These are phyloP conservation scores for Pseudogymnoascus sp. DNA, from an alignment of 2,329 filamentous ascomycete genomes.

Conservation along the genomic window DNA sequence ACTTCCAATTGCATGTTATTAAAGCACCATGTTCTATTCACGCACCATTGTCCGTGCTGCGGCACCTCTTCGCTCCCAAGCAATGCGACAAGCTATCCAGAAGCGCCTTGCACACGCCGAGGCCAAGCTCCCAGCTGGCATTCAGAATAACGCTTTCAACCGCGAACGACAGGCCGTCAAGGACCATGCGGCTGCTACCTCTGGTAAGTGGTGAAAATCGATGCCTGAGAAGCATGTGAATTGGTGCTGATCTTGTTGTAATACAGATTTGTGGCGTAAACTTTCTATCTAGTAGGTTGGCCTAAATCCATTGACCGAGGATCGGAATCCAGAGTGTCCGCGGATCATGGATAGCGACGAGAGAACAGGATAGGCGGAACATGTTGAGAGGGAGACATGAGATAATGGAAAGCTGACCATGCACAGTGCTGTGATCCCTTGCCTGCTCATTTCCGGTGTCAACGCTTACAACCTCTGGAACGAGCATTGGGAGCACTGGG, in stretches of 20 bases:
- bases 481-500: conserved; percentile 96
- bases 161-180: conserved; percentile 85
- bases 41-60: conserved; percentile 53
- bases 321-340: not conserved
- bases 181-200: conserved; percentile 77
- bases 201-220: conserved; percentile 52
- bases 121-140: conserved; percentile 33
- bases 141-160: conserved; percentile 86
- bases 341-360: not conserved
- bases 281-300: conserved; percentile 84
- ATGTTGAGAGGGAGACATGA: not conserved
- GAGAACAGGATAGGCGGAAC: not conserved
- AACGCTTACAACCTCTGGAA: conserved; percentile 91
- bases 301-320: conserved; percentile 18
- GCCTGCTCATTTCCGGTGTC: conserved; percentile 60
- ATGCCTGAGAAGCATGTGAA: not conserved
- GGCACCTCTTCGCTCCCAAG: conserved; percentile 49
- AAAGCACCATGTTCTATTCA: conserved; percentile 54
- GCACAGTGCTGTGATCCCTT: conserved; percentile 65
- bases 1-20: conserved; percentile 10
- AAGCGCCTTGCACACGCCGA: conserved; percentile 63
- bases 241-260: conserved; percentile 29
- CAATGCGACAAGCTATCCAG: conserved; percentile 52
- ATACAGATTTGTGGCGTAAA: conserved; percentile 83
- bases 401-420: conserved; percentile 13